phyloP scores from a whole-genome alignment of 306 rosid genomes.

The Hippophae rhamnoides region DNA sequence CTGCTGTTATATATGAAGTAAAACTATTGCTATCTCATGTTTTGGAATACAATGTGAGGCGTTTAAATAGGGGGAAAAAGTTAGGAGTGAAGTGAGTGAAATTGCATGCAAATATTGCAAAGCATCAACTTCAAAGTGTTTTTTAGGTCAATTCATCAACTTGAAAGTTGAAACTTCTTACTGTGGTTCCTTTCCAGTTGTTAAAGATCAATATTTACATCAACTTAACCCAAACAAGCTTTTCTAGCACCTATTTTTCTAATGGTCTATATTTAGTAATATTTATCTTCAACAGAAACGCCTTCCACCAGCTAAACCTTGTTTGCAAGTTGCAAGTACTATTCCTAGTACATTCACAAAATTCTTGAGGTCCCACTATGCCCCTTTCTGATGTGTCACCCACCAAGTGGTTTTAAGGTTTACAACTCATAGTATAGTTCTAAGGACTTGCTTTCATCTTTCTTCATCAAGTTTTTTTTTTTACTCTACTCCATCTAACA shows the following conservation, averaged over 20 bases:
- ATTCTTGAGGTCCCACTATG: slow-evolving; percentile 34
- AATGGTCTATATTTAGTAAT: slow-evolving; percentile 22
- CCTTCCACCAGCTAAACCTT: slow-evolving; percentile 21
- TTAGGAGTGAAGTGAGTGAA: too few species aligned
- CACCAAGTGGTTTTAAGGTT: slow-evolving; percentile 58
- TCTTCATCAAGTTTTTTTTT: too few species aligned
- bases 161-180: slow-evolving; percentile 3
- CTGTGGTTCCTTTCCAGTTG: slow-evolving; percentile 43
- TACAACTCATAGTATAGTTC: slow-evolving; percentile 51
- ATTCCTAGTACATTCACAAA: slow-evolving; percentile 27
- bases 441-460: too few species aligned
- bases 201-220: neutral
- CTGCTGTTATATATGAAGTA: too few species aligned
- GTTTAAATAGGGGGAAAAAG: too few species aligned
- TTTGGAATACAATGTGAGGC: too few species aligned
- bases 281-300: slow-evolving; percentile 7
- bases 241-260: slow-evolving; percentile 23
- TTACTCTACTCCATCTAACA: too few species aligned
- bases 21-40: too few species aligned
- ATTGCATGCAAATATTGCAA: neutral
- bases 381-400: slow-evolving; percentile 77
- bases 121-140: neutral
- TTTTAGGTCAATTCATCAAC: neutral
- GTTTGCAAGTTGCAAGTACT: slow-evolving; percentile 14
- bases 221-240: slow-evolving; percentile 27